These are phyloP conservation scores for Xylaria polymorpha DNA, from an alignment of 2,329 filamentous ascomycete species.

Conservation along the genomic window DNA sequence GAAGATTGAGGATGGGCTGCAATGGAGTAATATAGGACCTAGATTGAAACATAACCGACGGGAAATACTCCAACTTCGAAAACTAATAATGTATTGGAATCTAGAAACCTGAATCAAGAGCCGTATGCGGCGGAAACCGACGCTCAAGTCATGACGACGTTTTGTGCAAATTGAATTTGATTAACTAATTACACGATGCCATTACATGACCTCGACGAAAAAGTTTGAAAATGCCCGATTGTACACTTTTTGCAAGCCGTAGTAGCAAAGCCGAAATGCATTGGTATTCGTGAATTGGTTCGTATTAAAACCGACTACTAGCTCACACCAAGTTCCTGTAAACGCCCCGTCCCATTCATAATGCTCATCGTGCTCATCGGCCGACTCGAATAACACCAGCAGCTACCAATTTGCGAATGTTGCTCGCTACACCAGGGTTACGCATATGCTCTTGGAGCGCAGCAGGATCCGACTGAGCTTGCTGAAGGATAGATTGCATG, in stretches of 20 bases:
- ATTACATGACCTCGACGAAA: constrained; percentile 18
- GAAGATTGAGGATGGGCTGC: background rate
- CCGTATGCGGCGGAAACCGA: background rate
- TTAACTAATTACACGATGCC: constrained; percentile 28
- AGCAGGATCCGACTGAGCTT: constrained; percentile 92
- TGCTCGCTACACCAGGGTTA: constrained; percentile 84
- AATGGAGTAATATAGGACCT: background rate
- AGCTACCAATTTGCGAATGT: constrained; percentile 94
- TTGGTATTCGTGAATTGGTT: constrained; percentile 19
- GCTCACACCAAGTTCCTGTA: constrained; percentile 30
- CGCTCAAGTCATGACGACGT: background rate
- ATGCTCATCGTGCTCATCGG: constrained; percentile 44
- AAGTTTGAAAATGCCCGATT: constrained; percentile 22
- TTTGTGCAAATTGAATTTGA: constrained; percentile 15
- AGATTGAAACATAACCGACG: background rate
- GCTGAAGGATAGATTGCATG: constrained; percentile 97
- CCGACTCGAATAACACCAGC: constrained; percentile 91
- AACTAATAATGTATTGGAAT: background rate
- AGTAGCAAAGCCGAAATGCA: constrained; percentile 9
- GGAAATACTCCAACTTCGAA: background rate
- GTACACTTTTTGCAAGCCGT: constrained; percentile 29
- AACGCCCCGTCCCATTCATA: constrained; percentile 34
- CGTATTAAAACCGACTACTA: constrained; percentile 22
- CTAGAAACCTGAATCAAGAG: background rate
- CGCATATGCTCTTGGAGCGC: constrained; percentile 97